Base-by-base conservation (phyloP, 140 eudicot genomes). In the Ambrosia hybrid region DNA sequence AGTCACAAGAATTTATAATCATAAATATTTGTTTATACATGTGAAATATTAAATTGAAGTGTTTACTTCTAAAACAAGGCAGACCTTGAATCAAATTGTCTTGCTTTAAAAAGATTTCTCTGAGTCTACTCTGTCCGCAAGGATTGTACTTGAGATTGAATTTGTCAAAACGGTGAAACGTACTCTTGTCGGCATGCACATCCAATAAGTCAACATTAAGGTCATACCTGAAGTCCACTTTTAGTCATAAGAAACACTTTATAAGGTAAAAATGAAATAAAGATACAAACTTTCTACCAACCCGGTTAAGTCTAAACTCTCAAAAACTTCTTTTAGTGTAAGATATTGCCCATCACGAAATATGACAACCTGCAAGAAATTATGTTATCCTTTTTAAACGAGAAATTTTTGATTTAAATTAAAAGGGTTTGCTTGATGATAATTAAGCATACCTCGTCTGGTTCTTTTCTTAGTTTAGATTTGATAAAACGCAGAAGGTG, bases 151-250 rank as follows among this genome's bases (percentile, higher is more conserved):
- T 94, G 77, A 94, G 92, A 80, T 94, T 94, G 74, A 94, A 94
- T 75, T 91, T 94, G 85, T 94, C 99, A 78, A 91, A 94, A 0
- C 99, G 99, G 79, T 94, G 99, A 79, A 94, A 94, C 3, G 99
- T 94, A 81, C 99, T 94, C 84, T 94, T 94, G 78, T 94, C 99
- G 56, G 99, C 99, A 78, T 94, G 99, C 67, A 94, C 99, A 71
- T 94, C 99, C 78, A 94, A 76, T 51, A 94, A 88, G 78, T 94
- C 99, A 78, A 94, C 99, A 80, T 94, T 94, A 57, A 94, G 88
- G 73, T 94, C 99, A 80, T 91, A 80, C 82, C 97, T 94, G 85
- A 52, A 72, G 63, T 69, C 41, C 41, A 52, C 33, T 58, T 52
- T n/a, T 30, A 73, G 17, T 17, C 67, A 59, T 59, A 9, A 61